A percentile compares a stretch with the other conserved stretches of the same genome.
Conservation (phyloP, 768 basidiomycete species). For the Dacryopinax primogenitus region DNA sequence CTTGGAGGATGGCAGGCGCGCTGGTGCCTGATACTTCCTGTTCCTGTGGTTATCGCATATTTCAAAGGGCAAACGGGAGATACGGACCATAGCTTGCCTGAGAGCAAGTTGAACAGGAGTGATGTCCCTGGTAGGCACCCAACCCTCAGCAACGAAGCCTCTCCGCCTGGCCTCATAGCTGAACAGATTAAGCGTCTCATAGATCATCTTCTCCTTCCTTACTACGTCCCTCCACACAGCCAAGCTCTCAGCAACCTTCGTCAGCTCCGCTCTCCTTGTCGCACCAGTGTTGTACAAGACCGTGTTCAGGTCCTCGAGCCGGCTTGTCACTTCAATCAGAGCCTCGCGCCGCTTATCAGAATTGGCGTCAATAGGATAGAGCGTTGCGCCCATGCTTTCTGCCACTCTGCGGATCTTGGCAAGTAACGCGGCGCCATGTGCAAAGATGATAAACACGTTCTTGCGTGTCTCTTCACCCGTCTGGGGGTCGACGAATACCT, state of each 20-base stretch:
- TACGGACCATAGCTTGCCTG: conserved; percentile 64
- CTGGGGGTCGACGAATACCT: conserved; percentile 79
- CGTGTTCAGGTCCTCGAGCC: conserved; percentile 82
- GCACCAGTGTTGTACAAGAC: conserved; percentile 80
- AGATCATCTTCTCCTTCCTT: conserved; percentile 88
- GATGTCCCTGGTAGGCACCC: conserved; percentile 92
- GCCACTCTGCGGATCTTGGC: conserved; percentile 96
- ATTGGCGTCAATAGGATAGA: conserved; percentile 93
- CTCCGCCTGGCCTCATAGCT: conserved; percentile 88
- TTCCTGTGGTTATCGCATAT: background rate
- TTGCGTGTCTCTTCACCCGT: conserved; percentile 79
- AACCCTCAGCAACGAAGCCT: conserved; percentile 93
- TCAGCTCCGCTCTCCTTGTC: conserved; percentile 68
- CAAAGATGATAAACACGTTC: conserved; percentile 99
- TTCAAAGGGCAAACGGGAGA: conserved; percentile 5
- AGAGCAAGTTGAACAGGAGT: conserved; percentile 73
- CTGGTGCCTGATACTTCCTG: conserved; percentile 84
- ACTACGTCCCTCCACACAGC: conserved; percentile 90
- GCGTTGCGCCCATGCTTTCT: conserved; percentile 95
- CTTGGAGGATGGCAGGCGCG: conserved; percentile 83
- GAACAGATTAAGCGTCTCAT: conserved; percentile 88
- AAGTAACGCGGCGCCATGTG: conserved; percentile 82
- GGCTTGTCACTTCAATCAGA: conserved; percentile 71
- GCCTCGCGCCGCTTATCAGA: conserved; percentile 84
- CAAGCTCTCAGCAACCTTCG: conserved; percentile 71